Evolutionary conservation across 495 filamentous ascomycete genomes (phyloP).

Genomic region (Penicillium waksmanii): DNA sequence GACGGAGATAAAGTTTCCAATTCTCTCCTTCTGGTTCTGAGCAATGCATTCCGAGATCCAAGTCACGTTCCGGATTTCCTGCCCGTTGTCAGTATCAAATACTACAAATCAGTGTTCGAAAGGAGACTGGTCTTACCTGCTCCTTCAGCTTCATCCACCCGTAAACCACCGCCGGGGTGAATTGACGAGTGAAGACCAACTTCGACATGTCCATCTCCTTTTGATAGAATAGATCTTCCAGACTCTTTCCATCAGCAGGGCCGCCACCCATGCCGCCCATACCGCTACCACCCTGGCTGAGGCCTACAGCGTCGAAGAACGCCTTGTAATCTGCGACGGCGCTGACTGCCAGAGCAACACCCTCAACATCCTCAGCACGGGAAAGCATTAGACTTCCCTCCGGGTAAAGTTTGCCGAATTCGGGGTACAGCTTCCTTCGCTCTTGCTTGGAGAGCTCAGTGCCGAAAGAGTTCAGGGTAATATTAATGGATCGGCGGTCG

Average conservation of each 20-base stretch:
- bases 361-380: slow-evolving; percentile 93
- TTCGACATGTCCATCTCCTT: slow-evolving; percentile 99
- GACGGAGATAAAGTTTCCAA: slow-evolving; percentile 97
- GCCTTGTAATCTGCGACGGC: slow-evolving; percentile 88
- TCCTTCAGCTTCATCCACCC: slow-evolving; percentile 98
- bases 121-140: slow-evolving; percentile 66
- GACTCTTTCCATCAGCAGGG: slow-evolving; percentile 78
- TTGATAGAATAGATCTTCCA: slow-evolving; percentile 98
- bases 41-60: slow-evolving; percentile 99
- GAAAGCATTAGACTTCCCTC: slow-evolving; percentile 95
- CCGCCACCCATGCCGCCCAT: slow-evolving; percentile 84
- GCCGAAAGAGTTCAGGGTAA: slow-evolving; percentile 98
- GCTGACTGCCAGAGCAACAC: slow-evolving; percentile 88
- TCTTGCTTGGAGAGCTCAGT: slow-evolving; percentile 94
- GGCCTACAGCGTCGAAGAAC: slow-evolving; percentile 91
- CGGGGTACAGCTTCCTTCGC: slow-evolving; percentile 94
- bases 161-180: slow-evolving; percentile 93
- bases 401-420: slow-evolving; percentile 86
- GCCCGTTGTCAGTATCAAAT: slow-evolving; percentile 29
- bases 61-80: slow-evolving; percentile 99
- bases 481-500: slow-evolving; percentile 95
- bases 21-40: slow-evolving; percentile 98
- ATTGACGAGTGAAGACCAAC: slow-evolving; percentile 92
- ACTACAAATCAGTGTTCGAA: slow-evolving; percentile 4
- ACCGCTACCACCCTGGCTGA: slow-evolving; percentile 72